Evolutionary conservation across 2,329 filamentous ascomycete species (phyloP).

Genomic region (Lasiodiplodia theobromae): DNA sequence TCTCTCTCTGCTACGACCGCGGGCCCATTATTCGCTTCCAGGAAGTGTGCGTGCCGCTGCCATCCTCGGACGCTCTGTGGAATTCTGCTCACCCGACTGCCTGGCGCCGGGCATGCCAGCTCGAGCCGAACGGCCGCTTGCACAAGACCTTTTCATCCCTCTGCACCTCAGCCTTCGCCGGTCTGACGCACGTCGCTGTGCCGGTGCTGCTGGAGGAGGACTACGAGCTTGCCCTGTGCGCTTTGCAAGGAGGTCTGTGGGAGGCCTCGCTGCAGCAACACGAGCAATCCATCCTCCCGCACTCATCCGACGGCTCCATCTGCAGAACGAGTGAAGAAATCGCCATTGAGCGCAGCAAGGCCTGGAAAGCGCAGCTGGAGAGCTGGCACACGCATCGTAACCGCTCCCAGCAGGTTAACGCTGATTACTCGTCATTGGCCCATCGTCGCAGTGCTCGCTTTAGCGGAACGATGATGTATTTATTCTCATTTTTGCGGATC

Average conservation of each 20-base stretch:
- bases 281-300: too few species aligned
- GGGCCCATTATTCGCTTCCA: constrained; percentile 41
- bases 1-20: constrained; percentile 16
- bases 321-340: too few species aligned
- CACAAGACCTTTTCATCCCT: neutral
- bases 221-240: neutral
- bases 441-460: neutral
- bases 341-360: neutral
- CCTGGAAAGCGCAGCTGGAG: neutral
- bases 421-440: neutral
- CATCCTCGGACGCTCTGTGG: constrained; percentile 47
- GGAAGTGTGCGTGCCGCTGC: constrained; percentile 59
- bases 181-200: neutral
- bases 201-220: neutral
- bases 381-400: neutral
- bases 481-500: neutral
- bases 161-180: neutral
- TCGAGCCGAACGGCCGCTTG: neutral
- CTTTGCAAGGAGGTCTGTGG: neutral
- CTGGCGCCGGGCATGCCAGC: neutral
- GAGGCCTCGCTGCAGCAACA: neutral
- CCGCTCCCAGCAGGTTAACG: neutral
- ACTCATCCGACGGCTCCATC: too few species aligned
- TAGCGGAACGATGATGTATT: neutral
- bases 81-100: neutral